Conservation (phyloP, 169 alveolate genomes). For the Eimeria falciformis region DNA sequence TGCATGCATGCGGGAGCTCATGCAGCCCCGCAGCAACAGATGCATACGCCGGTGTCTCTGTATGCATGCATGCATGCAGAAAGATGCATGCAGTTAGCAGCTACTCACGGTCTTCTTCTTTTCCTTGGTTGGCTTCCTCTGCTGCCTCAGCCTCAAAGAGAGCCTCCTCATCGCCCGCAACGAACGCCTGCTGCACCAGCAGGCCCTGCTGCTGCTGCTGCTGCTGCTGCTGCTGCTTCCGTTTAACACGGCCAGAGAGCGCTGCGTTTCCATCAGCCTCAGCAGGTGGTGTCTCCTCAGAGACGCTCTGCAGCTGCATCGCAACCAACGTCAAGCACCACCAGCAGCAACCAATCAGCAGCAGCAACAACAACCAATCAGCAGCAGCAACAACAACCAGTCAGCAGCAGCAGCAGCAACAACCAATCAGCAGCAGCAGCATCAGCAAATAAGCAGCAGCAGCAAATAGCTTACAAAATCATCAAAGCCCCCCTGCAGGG, state of each 20-base stretch:
- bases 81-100: neutral
- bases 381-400: neutral
- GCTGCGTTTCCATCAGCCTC: neutral
- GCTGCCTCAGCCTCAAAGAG: slow-evolving; percentile 16
- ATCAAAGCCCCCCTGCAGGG: neutral
- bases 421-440: neutral
- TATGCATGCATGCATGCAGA: neutral
- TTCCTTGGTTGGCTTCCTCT: neutral
- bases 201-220: slow-evolving; percentile 13
- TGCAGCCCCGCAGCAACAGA: neutral
- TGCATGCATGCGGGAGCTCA: neutral
- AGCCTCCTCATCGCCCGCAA: slow-evolving; percentile 11
- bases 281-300: neutral
- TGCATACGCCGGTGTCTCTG: slow-evolving; percentile 8
- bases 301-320: neutral
- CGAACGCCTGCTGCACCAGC: slow-evolving; percentile 57
- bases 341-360: neutral
- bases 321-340: neutral
- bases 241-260: neutral
- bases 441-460: neutral
- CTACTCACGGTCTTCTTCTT: slow-evolving; percentile 17
- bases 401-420: slow-evolving; percentile 19
- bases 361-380: neutral
- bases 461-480: neutral
- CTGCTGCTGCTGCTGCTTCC: slow-evolving; percentile 12